Base-by-base conservation (phyloP, 2,329 filamentous ascomycete genomes). In the Neocatenulostroma microsporum region DNA sequence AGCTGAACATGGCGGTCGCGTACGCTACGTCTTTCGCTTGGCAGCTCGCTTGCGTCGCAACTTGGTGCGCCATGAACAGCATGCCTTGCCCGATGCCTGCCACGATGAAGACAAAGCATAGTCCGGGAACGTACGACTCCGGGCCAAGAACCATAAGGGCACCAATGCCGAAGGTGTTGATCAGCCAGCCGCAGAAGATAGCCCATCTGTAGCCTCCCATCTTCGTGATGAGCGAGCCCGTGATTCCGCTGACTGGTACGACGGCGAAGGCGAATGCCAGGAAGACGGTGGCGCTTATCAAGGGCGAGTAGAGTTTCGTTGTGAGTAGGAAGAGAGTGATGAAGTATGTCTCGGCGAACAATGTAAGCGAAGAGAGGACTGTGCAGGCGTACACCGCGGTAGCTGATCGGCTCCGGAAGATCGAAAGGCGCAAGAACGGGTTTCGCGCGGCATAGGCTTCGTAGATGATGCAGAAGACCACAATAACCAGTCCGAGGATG, bases 81-180 rank as follows among this genome's bases (percentile, higher is more conserved):
- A 71, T 42, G 1, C 71, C 71, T 3, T 57, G 42, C 0, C 70
- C 70, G 6, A 61, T 30, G 0, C 62, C 61, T 1, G 50, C 50
- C 25, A 69, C 14, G 3, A 69, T 37, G 44, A 71, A 64, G 37
- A 68, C 62, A 27, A 60, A 48, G 1, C 67, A 60, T 66, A 67
- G 72, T 3, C 39, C 49, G 0, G 49, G 62, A 0, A 60, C 58
- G 2, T 51, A 50, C 0, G 68, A 64, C 10, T 56, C 40, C 2
- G 50, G 36, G 26, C 62, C 56, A 9, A 69, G 60, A 0, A 70
- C 30, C 2, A 58, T 55, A 2, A 69, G 59, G 0, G 70, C 46
- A 0, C 69, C 70, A 1, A 63, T 42, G 0, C 66, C 66, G 0
- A 67, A n/a, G 0, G 57, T 57, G n/a, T 60, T 54, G 2, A 70